Percentiles rank a stretch among this genome's conserved stretches.
Conservation (phyloP, 306 rosid species). For the cucumber (Cucumis sativus) region DNA sequence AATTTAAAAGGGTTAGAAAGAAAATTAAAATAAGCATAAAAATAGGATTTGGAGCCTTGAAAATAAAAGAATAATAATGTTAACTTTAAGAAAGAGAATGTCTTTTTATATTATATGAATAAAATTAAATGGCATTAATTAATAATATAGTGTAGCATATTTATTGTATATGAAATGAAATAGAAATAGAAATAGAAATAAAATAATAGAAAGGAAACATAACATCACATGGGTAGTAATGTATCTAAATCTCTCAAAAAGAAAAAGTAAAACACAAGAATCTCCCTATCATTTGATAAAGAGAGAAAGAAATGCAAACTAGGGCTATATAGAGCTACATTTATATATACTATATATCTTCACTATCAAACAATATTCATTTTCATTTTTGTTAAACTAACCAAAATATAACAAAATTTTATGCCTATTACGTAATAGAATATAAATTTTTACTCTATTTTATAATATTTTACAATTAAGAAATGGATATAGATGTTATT, state of each 20-base stretch:
- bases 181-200: background rate
- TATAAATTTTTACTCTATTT: too few species aligned
- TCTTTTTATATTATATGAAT: background rate
- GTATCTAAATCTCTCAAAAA: background rate
- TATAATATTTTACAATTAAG: too few species aligned
- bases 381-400: too few species aligned
- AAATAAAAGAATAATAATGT: background rate
- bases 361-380: background rate
- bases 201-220: slow-evolving; percentile 3
- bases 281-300: background rate
- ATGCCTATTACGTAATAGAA: too few species aligned
- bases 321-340: background rate
- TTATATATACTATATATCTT: background rate
- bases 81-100: background rate
- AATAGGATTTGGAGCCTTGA: background rate
- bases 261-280: background rate
- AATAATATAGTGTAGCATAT: background rate
- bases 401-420: too few species aligned
- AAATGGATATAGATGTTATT: too few species aligned
- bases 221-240: slow-evolving; percentile 5
- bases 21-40: background rate
- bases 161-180: background rate
- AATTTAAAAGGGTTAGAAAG: background rate
- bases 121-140: background rate
- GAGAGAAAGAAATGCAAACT: background rate